Conservation (phyloP, 176 grass and related monocot species). For the Cenchrus fungigraminus region DNA sequence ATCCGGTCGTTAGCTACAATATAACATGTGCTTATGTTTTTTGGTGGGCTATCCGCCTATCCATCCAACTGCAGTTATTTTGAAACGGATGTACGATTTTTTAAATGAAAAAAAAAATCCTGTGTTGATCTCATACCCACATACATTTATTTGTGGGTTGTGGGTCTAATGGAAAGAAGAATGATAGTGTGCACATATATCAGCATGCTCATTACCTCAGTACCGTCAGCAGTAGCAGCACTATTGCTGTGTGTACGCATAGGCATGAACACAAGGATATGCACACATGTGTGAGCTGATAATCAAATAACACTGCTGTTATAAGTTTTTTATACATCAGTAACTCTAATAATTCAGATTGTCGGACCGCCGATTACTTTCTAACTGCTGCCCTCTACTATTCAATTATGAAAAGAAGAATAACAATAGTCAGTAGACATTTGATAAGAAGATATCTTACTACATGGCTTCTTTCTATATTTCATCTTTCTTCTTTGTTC, state of each 20-base stretch:
- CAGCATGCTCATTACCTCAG: background rate
- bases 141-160: background rate
- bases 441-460: slow-evolving; percentile 30
- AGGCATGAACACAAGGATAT: slow-evolving; percentile 15
- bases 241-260: background rate
- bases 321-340: background rate
- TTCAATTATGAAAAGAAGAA: slow-evolving; percentile 21
- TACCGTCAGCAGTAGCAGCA: background rate
- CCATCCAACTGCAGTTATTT: background rate
- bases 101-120: background rate
- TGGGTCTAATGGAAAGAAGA: slow-evolving; percentile 1
- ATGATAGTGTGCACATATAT: background rate
- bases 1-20: background rate
- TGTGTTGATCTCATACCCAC: slow-evolving; percentile 3
- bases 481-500: slow-evolving; percentile 21
- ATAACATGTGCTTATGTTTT: background rate
- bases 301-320: background rate
- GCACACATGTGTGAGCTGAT: background rate
- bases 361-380: slow-evolving; percentile 1
- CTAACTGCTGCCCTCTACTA: background rate
- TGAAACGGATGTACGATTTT: background rate
- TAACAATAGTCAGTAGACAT: background rate
- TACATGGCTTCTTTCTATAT: background rate
- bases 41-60: slow-evolving; percentile 6
- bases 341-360: slow-evolving; percentile 21